Base-by-base conservation (phyloP, 2,329 filamentous ascomycete species). In the Anisogramma anomala region DNA sequence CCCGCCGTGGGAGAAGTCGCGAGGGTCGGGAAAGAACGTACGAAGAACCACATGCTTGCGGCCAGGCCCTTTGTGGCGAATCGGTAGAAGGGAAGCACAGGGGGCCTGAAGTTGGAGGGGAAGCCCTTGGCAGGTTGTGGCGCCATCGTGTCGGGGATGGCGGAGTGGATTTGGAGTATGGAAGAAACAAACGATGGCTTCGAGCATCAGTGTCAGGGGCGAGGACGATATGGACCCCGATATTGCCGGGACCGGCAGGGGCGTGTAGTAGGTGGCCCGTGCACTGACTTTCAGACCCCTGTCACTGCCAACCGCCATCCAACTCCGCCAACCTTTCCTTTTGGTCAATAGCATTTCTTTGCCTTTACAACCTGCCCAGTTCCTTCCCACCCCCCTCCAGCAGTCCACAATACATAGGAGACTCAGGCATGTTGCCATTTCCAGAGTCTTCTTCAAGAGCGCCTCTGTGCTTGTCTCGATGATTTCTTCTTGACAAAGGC, bases 11-110 rank as follows among this genome's bases (percentile, higher is more conserved):
- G n/a, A 13, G 18, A 18, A 26, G 9, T 8, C 17, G 18, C 20
- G 11, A 7, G 10, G 19, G 8, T 11, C 10, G 13, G 42, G 18
- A 33, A 44, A 35, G 14, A 46, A 69, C 82, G 58, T 76, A 96
- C 88, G 64, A 91, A 98, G 68, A 98, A 96, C 91, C 91, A 98
- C 91, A 96, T 98, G 67, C 83, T 84, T 41, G 91, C 91, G 53
- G 87, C 84, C 49, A 98, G 72, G 48, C 81, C 84, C 33, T 86
- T 95, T 34, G 84, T 89, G 44, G 80, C 75, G 63, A 89, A 82
- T 59, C 85, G 78, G 70, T 96, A 94, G 51, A 94, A 58, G 37
- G 63, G 61, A 28, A 67, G 65, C 48, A 72, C 70, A 51, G 71
- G 69, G 49, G 71, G 67, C 53, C 48, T 46, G 28, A 49, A 39